Evolutionary conservation across 192 early-diverging fungal species (phyloP), one percentile per base, ranked within the genome.

Genomic region (Thamnidium elegans): DNA sequence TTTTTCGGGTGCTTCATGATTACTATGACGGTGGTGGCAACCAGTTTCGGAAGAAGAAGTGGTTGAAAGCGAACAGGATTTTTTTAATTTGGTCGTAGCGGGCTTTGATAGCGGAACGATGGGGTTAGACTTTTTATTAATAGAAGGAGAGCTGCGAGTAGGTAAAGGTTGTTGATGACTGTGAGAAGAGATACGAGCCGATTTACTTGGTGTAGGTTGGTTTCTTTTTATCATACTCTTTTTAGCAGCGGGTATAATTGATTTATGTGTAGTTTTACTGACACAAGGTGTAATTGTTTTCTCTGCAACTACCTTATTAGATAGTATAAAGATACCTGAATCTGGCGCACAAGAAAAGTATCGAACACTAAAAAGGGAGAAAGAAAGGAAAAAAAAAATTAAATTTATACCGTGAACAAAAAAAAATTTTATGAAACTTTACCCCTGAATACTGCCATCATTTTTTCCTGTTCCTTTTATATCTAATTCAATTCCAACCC

Each of bases 401-500:
- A 45, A 23, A 45, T 3, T 20, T 44, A 10, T 45, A 23, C 10
- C 10, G 10, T 15, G 39, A 36, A 20, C 34, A 20, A 42, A 58
- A 43, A 11, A 43, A 20, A 34, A 36, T 15, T 44, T 21, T 17
- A 48, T 14, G 46, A 14, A 23, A 9, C 6, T 71, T 68, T 78
- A 85, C 84, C 81, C 91, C 47, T 78, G 78, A 43, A 89, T 88
- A 23, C 71, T 76, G 17, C 91, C 91, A 50, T 88, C 79, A 69
- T 93, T 93, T 64, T 93, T 93, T 15, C 91, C 91, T 19, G 75
- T 81, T 9, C 86, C 89, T 8, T 66, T 68, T 42, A 78, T 76
- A 59, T 93, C 89, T 5, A 93, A 73, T 66, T 89, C 88, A 52
- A 93, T 80, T 19, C 91, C 91, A n/a, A 88, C 88, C 90, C 90